Percentiles rank a stretch among this genome's conserved stretches.
Evolutionary conservation across 371 early-diverging fungal genomes (phyloP).

Genomic region (Globomyces sp.): DNA sequence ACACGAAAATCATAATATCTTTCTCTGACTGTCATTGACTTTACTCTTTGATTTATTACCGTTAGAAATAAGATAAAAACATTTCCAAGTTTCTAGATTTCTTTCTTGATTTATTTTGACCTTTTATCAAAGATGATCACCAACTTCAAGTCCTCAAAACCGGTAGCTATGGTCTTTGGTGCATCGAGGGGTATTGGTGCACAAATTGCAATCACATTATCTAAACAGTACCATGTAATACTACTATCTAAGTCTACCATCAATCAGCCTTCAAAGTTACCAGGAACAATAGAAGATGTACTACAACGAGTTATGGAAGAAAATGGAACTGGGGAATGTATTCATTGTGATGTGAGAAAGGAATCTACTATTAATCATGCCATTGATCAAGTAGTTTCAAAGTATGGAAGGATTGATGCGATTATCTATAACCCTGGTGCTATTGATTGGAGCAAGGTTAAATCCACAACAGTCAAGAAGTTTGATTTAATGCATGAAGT

Average conservation of each 20-base stretch:
- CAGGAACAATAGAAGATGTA: slow-evolving; percentile 9
- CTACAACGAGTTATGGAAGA: background rate
- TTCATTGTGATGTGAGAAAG: slow-evolving; percentile 16
- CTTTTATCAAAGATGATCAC: too few species aligned
- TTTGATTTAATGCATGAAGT: slow-evolving; percentile 28
- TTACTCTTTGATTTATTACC: too few species aligned
- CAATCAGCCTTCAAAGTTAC: background rate
- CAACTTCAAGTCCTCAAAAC: background rate
- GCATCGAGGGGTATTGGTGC: slow-evolving; percentile 17
- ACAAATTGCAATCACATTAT: slow-evolving; percentile 1
- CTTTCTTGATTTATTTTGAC: too few species aligned
- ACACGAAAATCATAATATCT: too few species aligned
- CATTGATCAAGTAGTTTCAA: background rate
- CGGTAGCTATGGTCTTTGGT: slow-evolving; percentile 16
- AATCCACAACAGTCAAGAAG: slow-evolving; percentile 21
- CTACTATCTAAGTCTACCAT: slow-evolving; percentile 6
- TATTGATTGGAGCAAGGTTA: slow-evolving; percentile 30
- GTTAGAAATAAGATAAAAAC: too few species aligned
- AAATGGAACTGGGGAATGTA: background rate
- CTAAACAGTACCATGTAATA: slow-evolving; percentile 1
- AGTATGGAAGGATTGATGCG: slow-evolving; percentile 24
- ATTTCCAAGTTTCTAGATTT: too few species aligned
- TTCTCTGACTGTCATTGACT: too few species aligned
- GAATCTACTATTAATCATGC: background rate
- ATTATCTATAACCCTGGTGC: slow-evolving; percentile 38